Evolutionary conservation across 306 rosid genomes (phyloP), one percentile per base, ranked within the genome.

Genomic region (Vicia villosa): DNA sequence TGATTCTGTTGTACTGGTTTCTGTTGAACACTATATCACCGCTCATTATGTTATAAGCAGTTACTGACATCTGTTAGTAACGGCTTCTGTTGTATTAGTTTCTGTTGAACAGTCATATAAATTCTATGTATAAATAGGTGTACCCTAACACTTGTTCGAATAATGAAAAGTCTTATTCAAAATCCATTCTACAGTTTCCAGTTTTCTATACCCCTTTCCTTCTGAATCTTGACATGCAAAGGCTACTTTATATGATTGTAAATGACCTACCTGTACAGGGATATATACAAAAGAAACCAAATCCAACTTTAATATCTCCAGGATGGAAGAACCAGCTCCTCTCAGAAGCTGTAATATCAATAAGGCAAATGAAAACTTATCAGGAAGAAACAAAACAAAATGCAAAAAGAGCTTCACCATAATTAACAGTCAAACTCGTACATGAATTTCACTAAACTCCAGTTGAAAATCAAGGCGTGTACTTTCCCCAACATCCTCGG

Each of bases 381-480:
- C 80, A 77, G 79, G 66, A 68, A 79, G 76, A 71, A 72, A 62
- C 60, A 81, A 79, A 81, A 74, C 67, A 79, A 62, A 28, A 49
- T 50, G 56, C 17, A 30, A 46, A 69, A 61, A 75, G 74, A 62
- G 49, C 52, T 77, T 76, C 68, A 71, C 79, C 58, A 79, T 73
- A 54, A 69, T 59, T 51, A 38, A 54, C 50, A 78, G 71, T 64
- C 77, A 60, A 17, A 67, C 30, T 43, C 92, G 17, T 91, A 95
- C 99, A 82, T 95, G 97, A 82, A 95, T 95, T 84, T 95, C 96
- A 74, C 95, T 89, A 72, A 91, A 91, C 71, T 91, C 99, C 85
- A 95, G 72, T 69, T 86, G 97, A 68, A 91, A 79, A 82, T 95
- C 96, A 76, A 91, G 86, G 75, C 97, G 97, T 7, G 89, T 87